Conservation (phyloP, 192 early-diverging fungal species). For the Backusella macrospora region DNA sequence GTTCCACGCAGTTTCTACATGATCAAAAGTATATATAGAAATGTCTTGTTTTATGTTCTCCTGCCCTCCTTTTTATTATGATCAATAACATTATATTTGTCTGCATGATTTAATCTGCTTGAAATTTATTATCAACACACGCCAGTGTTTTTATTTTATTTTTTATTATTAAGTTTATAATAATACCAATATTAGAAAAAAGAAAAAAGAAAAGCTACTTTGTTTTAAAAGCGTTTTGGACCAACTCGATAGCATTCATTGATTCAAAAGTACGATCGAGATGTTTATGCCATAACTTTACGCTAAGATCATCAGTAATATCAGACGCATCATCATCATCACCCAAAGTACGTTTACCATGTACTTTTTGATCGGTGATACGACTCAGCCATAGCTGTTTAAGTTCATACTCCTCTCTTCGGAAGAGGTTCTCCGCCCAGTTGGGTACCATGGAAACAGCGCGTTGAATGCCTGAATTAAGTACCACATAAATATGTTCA, state of each 20-base stretch:
- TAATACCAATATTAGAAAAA: neutral
- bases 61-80: too few relatives aligned
- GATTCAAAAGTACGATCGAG: neutral
- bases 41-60: too few relatives aligned
- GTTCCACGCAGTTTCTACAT: too few relatives aligned
- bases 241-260: neutral
- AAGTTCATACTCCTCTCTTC: slow-evolving; percentile 41
- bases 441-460: slow-evolving; percentile 32
- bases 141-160: neutral
- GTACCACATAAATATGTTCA: slow-evolving; percentile 42
- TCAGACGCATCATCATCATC: neutral
- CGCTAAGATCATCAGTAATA: neutral
- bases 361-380: neutral
- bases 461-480: slow-evolving; percentile 26
- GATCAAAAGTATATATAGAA: too few relatives aligned
- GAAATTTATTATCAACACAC: too few relatives aligned
- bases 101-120: too few relatives aligned
- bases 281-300: slow-evolving; percentile 9
- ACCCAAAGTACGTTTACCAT: neutral
- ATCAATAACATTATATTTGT: too few relatives aligned
- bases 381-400: slow-evolving; percentile 41
- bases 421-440: slow-evolving; percentile 35
- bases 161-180: neutral
- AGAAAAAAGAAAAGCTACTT: neutral
- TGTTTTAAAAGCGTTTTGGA: slow-evolving; percentile 15